Base-by-base conservation (phyloP, 768 basidiomycete genomes). In the Amanita phalloides region DNA sequence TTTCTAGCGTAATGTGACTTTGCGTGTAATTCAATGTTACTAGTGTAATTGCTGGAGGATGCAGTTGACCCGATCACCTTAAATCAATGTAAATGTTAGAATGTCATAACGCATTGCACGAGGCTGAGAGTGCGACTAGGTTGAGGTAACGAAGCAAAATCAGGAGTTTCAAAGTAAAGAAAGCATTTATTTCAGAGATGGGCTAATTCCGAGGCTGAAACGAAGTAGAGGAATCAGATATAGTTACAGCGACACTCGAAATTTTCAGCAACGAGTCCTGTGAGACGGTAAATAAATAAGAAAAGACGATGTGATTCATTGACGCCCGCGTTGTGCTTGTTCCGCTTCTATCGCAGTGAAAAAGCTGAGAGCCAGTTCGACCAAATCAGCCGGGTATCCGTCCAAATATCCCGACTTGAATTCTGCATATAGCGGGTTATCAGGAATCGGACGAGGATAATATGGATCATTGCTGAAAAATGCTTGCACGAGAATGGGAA, bases 401-500 rank as follows among this genome's bases (percentile, higher is more conserved):
- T 35, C 46, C 43, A 62, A 23, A 53, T 66, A 66, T 14, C 51
- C 62, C n/a, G 17, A 7, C 28, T 54, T 49, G 52, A 66, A 64
- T 9, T 43, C 33, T 23, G 47, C 14, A 49, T 66, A 65, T 2
- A 65, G 53, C 4, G 55, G 56, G 49, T 64, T 51, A 3, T 26
- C 47, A 36, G 52, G 54, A 49, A 50, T 55, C 9, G 65, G 58
- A 25, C 62, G 60, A 43, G 65, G 64, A 56, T 63, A 67, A 53
- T 67, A 67, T 2, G 65, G 66, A 49, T 66, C 65, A 51, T 67
- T 65, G 35, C 17, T 39, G 48, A 57, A 64, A 47, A 62, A 64
- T 9, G 63, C 55, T 20, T 60, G 56, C 28, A 64, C 61, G 17
- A 66, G 59, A 21, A 37, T 11, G 3, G 45, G 53, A 20, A 66